These are phyloP conservation scores for Vigna unguiculata DNA, from an alignment of 306 rosid genomes.

Conservation along the genomic window DNA sequence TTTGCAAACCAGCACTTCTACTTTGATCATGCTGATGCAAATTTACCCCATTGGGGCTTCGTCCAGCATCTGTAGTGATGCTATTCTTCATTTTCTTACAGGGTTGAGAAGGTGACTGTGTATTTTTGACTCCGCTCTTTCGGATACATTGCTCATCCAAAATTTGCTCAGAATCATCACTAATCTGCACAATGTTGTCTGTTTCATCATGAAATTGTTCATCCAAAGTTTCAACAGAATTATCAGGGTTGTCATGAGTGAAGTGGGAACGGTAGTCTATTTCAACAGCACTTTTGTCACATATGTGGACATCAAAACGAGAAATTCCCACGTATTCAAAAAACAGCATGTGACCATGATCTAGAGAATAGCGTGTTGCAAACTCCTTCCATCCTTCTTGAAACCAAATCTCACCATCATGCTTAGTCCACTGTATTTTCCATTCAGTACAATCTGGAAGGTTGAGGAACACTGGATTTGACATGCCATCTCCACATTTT, in stretches of 20 bases:
- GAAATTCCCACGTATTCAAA: slow-evolving; percentile 16
- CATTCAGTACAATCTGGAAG: background rate
- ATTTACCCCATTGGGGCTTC: background rate
- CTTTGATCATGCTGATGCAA: background rate
- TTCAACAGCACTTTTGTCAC: slow-evolving; percentile 29
- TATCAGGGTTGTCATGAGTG: background rate
- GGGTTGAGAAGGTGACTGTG: slow-evolving; percentile 20
- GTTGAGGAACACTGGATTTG: background rate
- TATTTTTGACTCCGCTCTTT: slow-evolving; percentile 4
- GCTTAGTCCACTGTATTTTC: background rate
- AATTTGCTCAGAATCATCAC: slow-evolving; percentile 1
- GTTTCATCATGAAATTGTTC: background rate
- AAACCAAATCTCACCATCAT: background rate
- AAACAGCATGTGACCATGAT: slow-evolving; percentile 23
- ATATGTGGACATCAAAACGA: slow-evolving; percentile 24
- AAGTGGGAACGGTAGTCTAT: slow-evolving; percentile 27
- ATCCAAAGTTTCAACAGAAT: slow-evolving; percentile 4
- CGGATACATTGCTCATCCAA: background rate
- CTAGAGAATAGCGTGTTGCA: slow-evolving; percentile 5
- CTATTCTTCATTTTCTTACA: slow-evolving; percentile 24
- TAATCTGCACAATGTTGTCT: background rate
- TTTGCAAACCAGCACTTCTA: background rate
- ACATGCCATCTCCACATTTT: background rate
- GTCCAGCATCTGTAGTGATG: background rate
- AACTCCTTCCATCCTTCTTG: slow-evolving; percentile 4